Evolutionary conservation across 2,329 filamentous ascomycete genomes (phyloP).

Genomic region (Lachnellula hyalina): DNA sequence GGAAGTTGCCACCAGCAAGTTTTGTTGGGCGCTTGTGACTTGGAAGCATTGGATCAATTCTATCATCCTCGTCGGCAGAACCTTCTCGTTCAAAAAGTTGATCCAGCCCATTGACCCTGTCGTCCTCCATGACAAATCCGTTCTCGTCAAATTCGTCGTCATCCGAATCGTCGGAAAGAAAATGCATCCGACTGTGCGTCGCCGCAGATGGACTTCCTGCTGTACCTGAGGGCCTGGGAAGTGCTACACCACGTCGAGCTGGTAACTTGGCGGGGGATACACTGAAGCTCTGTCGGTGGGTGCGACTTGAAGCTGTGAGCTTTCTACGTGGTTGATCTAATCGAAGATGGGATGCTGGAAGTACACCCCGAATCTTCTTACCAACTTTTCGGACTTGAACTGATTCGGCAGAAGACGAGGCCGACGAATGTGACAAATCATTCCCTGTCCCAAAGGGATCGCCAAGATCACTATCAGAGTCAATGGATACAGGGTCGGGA

Average conservation of each 20-base stretch:
- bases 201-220: not conserved
- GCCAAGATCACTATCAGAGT: slow-evolving; percentile 19
- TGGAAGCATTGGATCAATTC: slow-evolving; percentile 32
- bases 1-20: not conserved
- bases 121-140: slow-evolving; percentile 14
- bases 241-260: slow-evolving; percentile 28
- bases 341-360: slow-evolving; percentile 63
- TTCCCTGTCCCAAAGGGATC: slow-evolving; percentile 20
- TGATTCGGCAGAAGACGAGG: slow-evolving; percentile 27
- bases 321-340: slow-evolving; percentile 46
- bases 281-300: slow-evolving; percentile 10
- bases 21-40: slow-evolving; percentile 20
- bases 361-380: slow-evolving; percentile 49
- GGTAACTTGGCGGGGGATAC: slow-evolving; percentile 13
- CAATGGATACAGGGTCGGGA: slow-evolving; percentile 9
- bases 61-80: slow-evolving; percentile 29
- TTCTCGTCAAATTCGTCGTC: slow-evolving; percentile 16
- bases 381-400: slow-evolving; percentile 24
- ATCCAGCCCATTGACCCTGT: slow-evolving; percentile 5
- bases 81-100: slow-evolving; percentile 19
- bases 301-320: slow-evolving; percentile 18
- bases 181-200: slow-evolving; percentile 4
- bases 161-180: slow-evolving; percentile 27
- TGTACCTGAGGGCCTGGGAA: slow-evolving; percentile 15
- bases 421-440: not conserved